Percentiles rank a stretch among this genome's conserved stretches.
Evolutionary conservation across 2,329 filamentous ascomycete species (phyloP).

Genomic region (Botrytis fabae): DNA sequence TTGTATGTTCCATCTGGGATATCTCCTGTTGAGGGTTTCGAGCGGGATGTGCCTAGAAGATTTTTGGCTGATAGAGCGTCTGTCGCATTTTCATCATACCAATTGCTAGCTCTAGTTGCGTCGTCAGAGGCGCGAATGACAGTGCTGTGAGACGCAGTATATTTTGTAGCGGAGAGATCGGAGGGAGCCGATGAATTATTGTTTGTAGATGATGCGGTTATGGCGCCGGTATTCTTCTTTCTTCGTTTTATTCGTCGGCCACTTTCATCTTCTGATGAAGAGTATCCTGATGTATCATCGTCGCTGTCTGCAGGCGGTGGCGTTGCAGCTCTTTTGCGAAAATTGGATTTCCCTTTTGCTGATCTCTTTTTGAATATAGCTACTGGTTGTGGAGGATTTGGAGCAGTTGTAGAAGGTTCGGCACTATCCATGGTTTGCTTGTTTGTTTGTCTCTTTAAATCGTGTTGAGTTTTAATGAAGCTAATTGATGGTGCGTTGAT

Average conservation of each 20-base stretch:
- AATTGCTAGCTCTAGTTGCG: conserved; percentile 85
- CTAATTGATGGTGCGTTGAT: neutral
- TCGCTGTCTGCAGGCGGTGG: conserved; percentile 66
- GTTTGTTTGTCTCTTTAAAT: neutral
- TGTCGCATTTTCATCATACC: conserved; percentile 74
- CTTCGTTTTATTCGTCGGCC: conserved; percentile 78
- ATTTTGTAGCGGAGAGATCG: conserved; percentile 54
- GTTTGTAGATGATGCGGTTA: conserved; percentile 63
- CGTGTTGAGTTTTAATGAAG: neutral
- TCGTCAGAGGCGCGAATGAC: conserved; percentile 72
- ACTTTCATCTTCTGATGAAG: conserved; percentile 73
- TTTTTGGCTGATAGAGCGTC: conserved; percentile 48
- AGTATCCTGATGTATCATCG: conserved; percentile 53
- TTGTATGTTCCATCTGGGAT: conserved; percentile 69
- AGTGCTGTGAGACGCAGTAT: conserved; percentile 61
- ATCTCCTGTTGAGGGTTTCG: conserved; percentile 37
- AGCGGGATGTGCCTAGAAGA: conserved; percentile 58
- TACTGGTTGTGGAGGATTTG: conserved; percentile 41
- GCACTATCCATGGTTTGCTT: conserved; percentile 19
- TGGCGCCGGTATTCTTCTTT: conserved; percentile 64
- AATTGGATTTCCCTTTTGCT: conserved; percentile 71
- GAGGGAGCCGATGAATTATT: conserved; percentile 43
- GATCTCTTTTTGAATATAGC: conserved; percentile 85
- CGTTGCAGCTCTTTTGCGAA: conserved; percentile 78
- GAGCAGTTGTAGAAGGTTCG: neutral